Evolutionary conservation across 495 filamentous ascomycete species (phyloP), one percentile per base, ranked within the genome.

Genomic region (Haplographium delicatum): DNA sequence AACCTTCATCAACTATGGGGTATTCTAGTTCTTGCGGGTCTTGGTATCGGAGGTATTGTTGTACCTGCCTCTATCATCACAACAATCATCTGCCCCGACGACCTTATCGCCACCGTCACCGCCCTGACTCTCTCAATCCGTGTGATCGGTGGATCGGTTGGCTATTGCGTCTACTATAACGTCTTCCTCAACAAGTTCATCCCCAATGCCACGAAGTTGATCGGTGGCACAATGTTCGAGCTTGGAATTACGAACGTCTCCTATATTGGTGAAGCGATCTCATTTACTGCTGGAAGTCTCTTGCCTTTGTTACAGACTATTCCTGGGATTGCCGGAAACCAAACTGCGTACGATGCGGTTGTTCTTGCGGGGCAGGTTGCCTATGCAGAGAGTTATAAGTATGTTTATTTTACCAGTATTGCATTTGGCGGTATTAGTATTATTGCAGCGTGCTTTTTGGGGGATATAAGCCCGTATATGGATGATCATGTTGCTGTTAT

Each of bases 31-130:
- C 59, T 88, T 20, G 82, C 84, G 8, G 81, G 82, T 16, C 67
- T 88, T 6, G 85, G 85, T n/a, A 86, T 88, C 19, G 85, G 85
- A 11, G 85, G 84, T 4, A 86, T 89, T 27, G 81, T 87, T 8
- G 82, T 88, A 9, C 85, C 83, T 1, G 82, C 83, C 7, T 82
- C 79, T 0, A 83, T 86, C 56, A 84, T 86, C 44, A 82, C 80
- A 4, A 86, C 83, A 3, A 87, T 88, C 58, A 84, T 88, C 54
- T 86, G 84, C 54, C 81, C 83, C 3, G 79, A 81, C 62, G 84
- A 88, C 43, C 68, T 88, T 1, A 86, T 89, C 56, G 85, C 85
- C 33, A 89, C 85, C 16, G 77, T 89, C 40, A 80, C 85, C 7
- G 82, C 85, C 9, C 68, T 89, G 10, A 86, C 85, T 1, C 81